These are phyloP conservation scores for Pythium aquatile DNA, from an alignment of 352 stramenopile species.

Conservation along the genomic window DNA sequence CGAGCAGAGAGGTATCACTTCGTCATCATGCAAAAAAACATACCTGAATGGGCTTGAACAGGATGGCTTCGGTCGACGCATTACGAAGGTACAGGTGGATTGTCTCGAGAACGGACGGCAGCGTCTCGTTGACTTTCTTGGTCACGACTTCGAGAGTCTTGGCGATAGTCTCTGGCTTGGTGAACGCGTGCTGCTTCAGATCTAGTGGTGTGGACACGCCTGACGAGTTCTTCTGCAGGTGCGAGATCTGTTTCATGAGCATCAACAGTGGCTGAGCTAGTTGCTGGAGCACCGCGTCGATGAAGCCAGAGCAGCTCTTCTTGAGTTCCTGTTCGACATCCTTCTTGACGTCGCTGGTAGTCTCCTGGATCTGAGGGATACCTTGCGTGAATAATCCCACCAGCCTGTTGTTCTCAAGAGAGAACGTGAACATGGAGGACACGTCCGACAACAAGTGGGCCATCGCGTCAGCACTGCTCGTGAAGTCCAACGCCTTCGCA, in stretches of 20 bases:
- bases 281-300: constrained; percentile 70
- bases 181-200: constrained; percentile 39
- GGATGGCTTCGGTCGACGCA: constrained; percentile 71
- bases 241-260: constrained; percentile 67
- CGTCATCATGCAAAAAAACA: not conserved
- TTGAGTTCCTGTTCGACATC: constrained; percentile 78
- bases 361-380: constrained; percentile 79
- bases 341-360: constrained; percentile 77
- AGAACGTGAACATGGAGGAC: constrained; percentile 63
- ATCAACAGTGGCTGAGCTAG: constrained; percentile 51
- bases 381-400: constrained; percentile 62
- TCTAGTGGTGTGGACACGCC: not conserved
- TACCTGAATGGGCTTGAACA: constrained; percentile 85
- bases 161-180: constrained; percentile 36
- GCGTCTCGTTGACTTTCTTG: constrained; percentile 35
- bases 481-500: constrained; percentile 75
- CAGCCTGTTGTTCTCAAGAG: constrained; percentile 53
- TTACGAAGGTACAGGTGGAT: constrained; percentile 83
- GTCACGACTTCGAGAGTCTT: constrained; percentile 48
- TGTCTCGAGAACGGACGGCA: constrained; percentile 48
- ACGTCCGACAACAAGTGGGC: constrained; percentile 65
- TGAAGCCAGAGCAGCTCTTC: constrained; percentile 77
- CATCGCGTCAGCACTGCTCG: constrained; percentile 72
- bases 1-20: not conserved
- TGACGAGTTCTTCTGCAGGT: constrained; percentile 30